phyloP scores from a whole-genome alignment of 306 rosid species.

The Ceratonia siliqua region DNA sequence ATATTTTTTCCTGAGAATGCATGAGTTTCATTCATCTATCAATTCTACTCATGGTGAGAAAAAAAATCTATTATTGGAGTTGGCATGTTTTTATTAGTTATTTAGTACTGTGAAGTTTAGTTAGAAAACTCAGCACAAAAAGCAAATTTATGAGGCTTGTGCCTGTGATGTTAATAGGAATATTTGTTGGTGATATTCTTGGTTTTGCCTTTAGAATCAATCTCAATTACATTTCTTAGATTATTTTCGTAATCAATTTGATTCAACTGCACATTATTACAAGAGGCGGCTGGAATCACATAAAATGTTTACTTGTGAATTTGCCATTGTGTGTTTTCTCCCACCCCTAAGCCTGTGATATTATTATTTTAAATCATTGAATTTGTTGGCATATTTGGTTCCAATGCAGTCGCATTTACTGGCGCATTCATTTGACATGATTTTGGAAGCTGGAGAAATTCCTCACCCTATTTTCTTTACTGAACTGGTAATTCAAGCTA shows the following conservation, averaged over 20 bases:
- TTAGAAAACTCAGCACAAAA: background rate
- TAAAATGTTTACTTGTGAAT: background rate
- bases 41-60: background rate
- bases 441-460: conserved; percentile 79
- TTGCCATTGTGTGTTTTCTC: background rate
- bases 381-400: conserved; percentile 35
- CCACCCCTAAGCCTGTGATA: background rate
- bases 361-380: conserved; percentile 4
- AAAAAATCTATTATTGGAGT: background rate
- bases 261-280: conserved; percentile 1
- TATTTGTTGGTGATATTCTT: background rate
- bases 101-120: conserved; percentile 12
- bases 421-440: conserved; percentile 82
- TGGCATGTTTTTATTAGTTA: background rate
- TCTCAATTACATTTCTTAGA: background rate
- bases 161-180: background rate
- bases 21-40: background rate
- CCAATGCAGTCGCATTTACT: conserved; percentile 73
- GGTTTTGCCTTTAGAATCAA: conserved; percentile 17
- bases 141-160: conserved; percentile 14
- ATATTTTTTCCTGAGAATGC: background rate
- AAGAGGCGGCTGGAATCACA: conserved; percentile 14
- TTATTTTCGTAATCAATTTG: conserved; percentile 20
- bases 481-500: conserved; percentile 73
- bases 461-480: conserved; percentile 59